phyloP scores from a whole-genome alignment of 495 filamentous ascomycete genomes.

The Xylaria curta region DNA sequence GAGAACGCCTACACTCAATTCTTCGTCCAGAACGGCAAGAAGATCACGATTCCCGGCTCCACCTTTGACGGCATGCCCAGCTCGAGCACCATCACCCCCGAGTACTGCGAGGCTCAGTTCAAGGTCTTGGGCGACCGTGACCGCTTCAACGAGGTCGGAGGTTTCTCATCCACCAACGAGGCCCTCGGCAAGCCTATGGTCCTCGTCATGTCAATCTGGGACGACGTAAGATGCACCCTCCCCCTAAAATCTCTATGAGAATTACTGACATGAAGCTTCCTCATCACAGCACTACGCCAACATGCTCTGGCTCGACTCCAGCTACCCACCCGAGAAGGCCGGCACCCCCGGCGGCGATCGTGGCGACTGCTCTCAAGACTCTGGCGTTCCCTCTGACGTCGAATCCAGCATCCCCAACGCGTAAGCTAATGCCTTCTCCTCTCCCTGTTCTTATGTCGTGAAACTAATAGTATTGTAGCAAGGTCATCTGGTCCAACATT shows the following conservation, averaged over 20 bases:
- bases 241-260: background rate
- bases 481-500: conserved; percentile 69
- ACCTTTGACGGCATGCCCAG: conserved; percentile 55
- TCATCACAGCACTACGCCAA: conserved; percentile 61
- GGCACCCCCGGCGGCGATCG: conserved; percentile 69
- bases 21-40: conserved; percentile 72
- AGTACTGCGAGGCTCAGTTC: conserved; percentile 68
- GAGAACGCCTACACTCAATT: conserved; percentile 69
- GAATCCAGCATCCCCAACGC: conserved; percentile 61
- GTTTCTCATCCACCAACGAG: conserved; percentile 62
- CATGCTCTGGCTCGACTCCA: conserved; percentile 87
- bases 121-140: conserved; percentile 64
- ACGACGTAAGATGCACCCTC: conserved; percentile 56
- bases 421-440: conserved; percentile 57
- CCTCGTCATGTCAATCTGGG: conserved; percentile 81
- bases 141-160: conserved; percentile 67
- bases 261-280: background rate
- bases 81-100: conserved; percentile 62
- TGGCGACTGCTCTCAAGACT: conserved; percentile 68
- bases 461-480: conserved; percentile 31
- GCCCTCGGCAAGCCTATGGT: conserved; percentile 68
- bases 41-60: conserved; percentile 65
- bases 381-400: conserved; percentile 65
- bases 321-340: conserved; percentile 65
- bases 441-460: background rate